Percentiles rank a stretch among this genome's conserved stretches.
Evolutionary conservation across 257 asterid genomes (phyloP).

Genomic region (Penstemon newberryi): DNA sequence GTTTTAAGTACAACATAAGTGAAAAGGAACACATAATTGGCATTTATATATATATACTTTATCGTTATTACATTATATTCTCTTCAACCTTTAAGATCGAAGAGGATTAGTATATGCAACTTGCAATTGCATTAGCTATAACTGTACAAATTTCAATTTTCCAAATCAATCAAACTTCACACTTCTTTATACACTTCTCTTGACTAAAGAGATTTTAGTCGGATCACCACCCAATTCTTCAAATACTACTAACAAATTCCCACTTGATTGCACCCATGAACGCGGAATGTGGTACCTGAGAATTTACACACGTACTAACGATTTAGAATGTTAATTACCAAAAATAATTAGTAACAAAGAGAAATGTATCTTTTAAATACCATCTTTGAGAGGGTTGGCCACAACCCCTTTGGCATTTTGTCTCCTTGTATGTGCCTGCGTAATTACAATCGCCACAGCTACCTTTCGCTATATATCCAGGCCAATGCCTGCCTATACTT

Average conservation of each 20-base stretch:
- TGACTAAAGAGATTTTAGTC: constrained; percentile 54
- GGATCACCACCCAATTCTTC: constrained; percentile 92
- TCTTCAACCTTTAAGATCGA: neutral
- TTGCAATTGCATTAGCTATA: neutral
- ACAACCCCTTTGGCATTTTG: constrained; percentile 70
- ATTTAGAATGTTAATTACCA: neutral
- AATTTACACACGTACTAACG: constrained; percentile 4
- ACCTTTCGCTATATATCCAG: constrained; percentile 73
- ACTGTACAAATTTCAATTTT: too few species aligned
- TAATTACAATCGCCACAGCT: constrained; percentile 68
- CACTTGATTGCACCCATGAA: constrained; percentile 74
- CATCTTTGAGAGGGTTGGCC: constrained; percentile 95
- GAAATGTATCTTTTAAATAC: constrained; percentile 33
- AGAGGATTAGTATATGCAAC: neutral
- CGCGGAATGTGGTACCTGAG: constrained; percentile 84
- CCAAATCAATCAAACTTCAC: too few species aligned
- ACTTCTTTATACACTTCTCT: constrained; percentile 36
- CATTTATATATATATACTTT: too few species aligned
- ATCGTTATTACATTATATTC: too few species aligned
- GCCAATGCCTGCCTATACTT: constrained; percentile 92
- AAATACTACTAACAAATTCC: constrained; percentile 66
- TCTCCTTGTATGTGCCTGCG: constrained; percentile 70
- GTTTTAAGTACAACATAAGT: too few species aligned
- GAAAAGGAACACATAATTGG: too few species aligned
- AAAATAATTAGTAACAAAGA: neutral